These are phyloP conservation scores for Geum urbanum DNA, from an alignment of 306 rosid species.

Conservation along the genomic window DNA sequence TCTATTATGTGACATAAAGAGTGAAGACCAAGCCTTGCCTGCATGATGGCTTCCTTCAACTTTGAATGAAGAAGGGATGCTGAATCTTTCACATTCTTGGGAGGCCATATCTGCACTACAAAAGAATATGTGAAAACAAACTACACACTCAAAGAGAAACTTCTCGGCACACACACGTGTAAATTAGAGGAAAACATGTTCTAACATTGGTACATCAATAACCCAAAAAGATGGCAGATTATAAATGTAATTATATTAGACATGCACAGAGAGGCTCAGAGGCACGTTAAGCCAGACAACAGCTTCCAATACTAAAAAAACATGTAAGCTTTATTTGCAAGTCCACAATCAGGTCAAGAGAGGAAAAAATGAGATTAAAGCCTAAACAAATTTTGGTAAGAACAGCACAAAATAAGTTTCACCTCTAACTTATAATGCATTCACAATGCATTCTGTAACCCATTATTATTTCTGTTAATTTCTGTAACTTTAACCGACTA, in stretches of 20 bases:
- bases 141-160: constrained; percentile 2
- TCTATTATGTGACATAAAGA: constrained; percentile 7
- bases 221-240: background rate
- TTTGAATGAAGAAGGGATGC: constrained; percentile 81
- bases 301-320: background rate
- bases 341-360: background rate
- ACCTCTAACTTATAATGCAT: background rate
- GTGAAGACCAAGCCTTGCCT: constrained; percentile 41
- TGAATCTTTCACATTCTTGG: constrained; percentile 89
- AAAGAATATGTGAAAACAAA: constrained; percentile 19
- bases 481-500: background rate
- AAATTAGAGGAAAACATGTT: background rate
- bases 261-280: background rate
- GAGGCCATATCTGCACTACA: constrained; percentile 94
- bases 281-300: background rate
- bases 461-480: background rate
- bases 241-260: background rate
- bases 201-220: background rate
- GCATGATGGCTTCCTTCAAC: constrained; percentile 92
- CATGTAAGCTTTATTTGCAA: background rate
- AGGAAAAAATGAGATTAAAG: background rate
- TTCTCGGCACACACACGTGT: background rate
- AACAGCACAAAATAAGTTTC: background rate
- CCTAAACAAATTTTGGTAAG: background rate
- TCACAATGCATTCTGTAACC: background rate